A percentile compares a stretch with the other conserved stretches of the same genome.
phyloP scores from a whole-genome alignment of 148 eudicot species.

The Rhododendron simsii region DNA sequence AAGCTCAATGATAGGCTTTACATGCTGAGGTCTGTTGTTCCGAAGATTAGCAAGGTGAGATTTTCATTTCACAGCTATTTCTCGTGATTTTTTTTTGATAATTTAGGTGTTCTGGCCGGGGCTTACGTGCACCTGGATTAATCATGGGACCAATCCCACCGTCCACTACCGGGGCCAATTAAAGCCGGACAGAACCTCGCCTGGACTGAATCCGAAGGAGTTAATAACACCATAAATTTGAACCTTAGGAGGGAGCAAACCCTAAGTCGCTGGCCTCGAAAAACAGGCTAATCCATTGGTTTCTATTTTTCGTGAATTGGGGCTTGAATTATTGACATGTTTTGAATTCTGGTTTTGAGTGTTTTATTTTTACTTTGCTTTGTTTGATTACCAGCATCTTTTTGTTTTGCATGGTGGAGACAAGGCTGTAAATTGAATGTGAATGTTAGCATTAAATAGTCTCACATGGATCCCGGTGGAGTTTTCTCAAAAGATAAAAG shows the following conservation, averaged over 20 bases:
- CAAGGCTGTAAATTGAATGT: conserved; percentile 14
- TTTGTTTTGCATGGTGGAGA: conserved; percentile 19
- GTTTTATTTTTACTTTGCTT: conserved; percentile 5
- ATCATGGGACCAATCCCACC: neutral
- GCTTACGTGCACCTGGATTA: neutral
- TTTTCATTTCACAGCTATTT: conserved; percentile 16
- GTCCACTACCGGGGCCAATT: neutral
- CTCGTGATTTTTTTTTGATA: conserved; percentile 10
- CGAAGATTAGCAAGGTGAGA: conserved; percentile 93
- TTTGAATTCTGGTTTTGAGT: conserved; percentile 21
- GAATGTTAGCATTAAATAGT: conserved; percentile 62
- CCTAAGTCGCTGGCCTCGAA: neutral
- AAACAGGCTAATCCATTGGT: neutral
- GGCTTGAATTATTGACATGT: conserved; percentile 24
- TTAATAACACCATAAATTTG: neutral
- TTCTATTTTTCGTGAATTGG: conserved; percentile 28
- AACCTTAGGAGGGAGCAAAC: neutral
- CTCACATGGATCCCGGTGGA: conserved; percentile 74
- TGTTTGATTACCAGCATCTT: conserved; percentile 36
- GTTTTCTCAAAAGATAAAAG: conserved; percentile 7
- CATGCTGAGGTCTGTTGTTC: conserved; percentile 88
- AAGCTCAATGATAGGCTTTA: conserved; percentile 94
- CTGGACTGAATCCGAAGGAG: neutral
- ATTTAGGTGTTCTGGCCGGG: neutral
- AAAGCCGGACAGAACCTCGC: neutral